phyloP scores from a whole-genome alignment of 805 yeast genomes.

The Ogataea wickerhamii region DNA sequence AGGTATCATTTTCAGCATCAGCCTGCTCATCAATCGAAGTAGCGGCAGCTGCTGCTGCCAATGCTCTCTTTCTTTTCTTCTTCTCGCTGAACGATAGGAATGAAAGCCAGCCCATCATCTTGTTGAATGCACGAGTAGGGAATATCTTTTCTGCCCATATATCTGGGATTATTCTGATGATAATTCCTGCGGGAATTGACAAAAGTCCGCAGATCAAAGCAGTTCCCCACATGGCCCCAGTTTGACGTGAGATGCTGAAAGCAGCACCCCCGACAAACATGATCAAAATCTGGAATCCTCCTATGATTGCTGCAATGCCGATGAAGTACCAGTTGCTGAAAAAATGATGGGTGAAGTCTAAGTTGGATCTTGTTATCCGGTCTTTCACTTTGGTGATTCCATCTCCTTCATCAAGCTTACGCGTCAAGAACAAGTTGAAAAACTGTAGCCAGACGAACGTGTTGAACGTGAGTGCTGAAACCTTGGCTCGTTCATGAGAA shows the following conservation, averaged over 20 bases:
- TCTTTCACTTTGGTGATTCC: slow-evolving; percentile 54
- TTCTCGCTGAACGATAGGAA: slow-evolving; percentile 17
- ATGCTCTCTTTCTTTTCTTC: slow-evolving; percentile 9
- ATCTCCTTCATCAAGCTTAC: slow-evolving; percentile 87
- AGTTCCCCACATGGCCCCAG: slow-evolving; percentile 85
- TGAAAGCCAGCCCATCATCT: slow-evolving; percentile 20
- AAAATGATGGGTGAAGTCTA: slow-evolving; percentile 80
- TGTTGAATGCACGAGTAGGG: slow-evolving; percentile 55
- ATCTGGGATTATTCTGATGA: slow-evolving; percentile 83
- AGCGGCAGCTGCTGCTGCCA: neutral
- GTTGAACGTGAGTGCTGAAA: slow-evolving; percentile 87
- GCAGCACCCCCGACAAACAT: slow-evolving; percentile 99
- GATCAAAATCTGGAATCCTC: slow-evolving; percentile 78
- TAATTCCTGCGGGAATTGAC: slow-evolving; percentile 74
- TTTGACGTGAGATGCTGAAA: slow-evolving; percentile 74
- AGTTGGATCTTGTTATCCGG: slow-evolving; percentile 58
- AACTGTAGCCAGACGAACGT: slow-evolving; percentile 98
- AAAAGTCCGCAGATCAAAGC: slow-evolving; percentile 78
- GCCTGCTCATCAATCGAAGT: neutral
- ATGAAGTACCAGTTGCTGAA: slow-evolving; percentile 81
- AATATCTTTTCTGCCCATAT: slow-evolving; percentile 59
- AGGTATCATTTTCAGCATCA: neutral
- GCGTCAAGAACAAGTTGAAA: slow-evolving; percentile 85
- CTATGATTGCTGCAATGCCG: slow-evolving; percentile 67
- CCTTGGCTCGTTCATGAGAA: slow-evolving; percentile 49